Evolutionary conservation across 148 eudicot species (phyloP).

Genomic region (Vaccinium darrowii): DNA sequence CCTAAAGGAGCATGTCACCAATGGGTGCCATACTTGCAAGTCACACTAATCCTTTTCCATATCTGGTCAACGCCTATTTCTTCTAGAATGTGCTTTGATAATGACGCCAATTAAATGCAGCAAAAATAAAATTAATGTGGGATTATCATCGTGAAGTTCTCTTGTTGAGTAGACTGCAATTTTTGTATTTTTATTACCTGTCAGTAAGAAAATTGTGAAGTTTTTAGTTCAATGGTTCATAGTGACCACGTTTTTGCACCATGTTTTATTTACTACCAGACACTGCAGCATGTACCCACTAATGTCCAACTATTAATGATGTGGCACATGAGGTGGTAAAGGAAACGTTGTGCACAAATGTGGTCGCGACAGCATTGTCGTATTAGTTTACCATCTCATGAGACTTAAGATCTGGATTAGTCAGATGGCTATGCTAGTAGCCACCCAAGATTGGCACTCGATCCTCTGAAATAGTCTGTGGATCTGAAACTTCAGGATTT

Average conservation of each 20-base stretch:
- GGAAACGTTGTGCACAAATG: not conserved
- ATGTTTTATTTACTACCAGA: not conserved
- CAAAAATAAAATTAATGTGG: not conserved
- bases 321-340: not conserved
- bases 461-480: not conserved
- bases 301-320: not conserved
- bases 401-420: not conserved
- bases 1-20: not conserved
- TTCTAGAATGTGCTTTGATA: not conserved
- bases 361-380: not conserved
- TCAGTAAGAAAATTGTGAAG: not conserved
- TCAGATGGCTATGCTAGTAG: not conserved
- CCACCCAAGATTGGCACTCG: not conserved
- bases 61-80: not conserved
- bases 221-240: not conserved
- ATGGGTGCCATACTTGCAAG: not conserved
- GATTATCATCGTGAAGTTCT: not conserved
- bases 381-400: not conserved
- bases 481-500: conserved; percentile 2
- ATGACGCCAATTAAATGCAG: not conserved
- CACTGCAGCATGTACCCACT: not conserved
- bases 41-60: not conserved
- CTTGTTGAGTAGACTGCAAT: not conserved
- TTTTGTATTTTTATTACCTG: not conserved
- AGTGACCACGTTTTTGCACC: not conserved